These are phyloP conservation scores for Borovskyia barvae DNA, from an alignment of 208 protist genomes.

Conservation along the genomic window DNA sequence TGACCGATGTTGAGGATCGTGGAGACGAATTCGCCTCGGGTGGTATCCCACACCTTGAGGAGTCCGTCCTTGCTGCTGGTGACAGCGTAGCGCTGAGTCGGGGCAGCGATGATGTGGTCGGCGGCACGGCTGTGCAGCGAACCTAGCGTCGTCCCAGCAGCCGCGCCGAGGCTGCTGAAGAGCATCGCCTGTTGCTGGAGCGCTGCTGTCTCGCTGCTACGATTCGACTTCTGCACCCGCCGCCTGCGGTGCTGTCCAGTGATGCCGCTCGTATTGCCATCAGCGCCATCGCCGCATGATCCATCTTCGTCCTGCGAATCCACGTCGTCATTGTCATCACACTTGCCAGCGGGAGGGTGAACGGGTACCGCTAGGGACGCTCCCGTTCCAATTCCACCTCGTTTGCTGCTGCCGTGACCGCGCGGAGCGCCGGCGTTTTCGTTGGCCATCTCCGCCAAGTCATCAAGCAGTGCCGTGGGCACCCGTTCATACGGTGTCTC, in stretches of 20 bases:
- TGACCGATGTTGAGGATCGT: constrained; percentile 72
- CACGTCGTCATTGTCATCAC: constrained; percentile 21
- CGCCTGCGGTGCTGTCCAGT: constrained; percentile 4
- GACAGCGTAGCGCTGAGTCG: constrained; percentile 37
- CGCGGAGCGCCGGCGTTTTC: neutral
- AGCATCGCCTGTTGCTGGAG: constrained; percentile 13
- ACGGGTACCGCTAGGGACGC: neutral
- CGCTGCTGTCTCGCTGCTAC: constrained; percentile 11
- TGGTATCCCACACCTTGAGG: constrained; percentile 75
- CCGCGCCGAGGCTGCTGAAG: constrained; percentile 20
- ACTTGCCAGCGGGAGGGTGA: neutral
- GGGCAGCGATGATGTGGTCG: constrained; percentile 58
- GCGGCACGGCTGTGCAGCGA: constrained; percentile 57
- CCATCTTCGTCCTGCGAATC: constrained; percentile 17
- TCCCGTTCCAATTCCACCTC: neutral
- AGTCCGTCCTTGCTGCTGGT: constrained; percentile 79
- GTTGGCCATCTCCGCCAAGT: constrained; percentile 9
- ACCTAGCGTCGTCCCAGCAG: constrained; percentile 47
- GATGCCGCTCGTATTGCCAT: constrained; percentile 6
- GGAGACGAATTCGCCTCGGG: constrained; percentile 46
- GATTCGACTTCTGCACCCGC: constrained; percentile 1
- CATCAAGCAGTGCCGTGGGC: constrained; percentile 49
- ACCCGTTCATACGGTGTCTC: constrained; percentile 43
- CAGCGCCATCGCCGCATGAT: neutral
- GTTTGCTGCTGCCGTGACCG: neutral